Conservation (phyloP, 306 rosid genomes). For the Arachis stenosperma region DNA sequence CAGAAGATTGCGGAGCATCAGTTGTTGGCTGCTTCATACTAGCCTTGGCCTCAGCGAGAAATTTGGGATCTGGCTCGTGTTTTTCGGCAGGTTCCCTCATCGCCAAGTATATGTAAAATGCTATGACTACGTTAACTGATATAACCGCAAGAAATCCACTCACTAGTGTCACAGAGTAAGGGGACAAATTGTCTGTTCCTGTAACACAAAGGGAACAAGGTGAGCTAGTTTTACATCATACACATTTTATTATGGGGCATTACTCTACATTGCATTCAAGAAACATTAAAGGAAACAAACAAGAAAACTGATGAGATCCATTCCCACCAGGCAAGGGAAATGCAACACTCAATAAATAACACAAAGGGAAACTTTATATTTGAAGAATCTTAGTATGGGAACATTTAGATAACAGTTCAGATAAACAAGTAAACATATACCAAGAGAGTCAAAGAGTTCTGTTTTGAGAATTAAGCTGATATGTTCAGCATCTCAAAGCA, state of each 20-base stretch:
- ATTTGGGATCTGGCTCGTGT: slow-evolving; percentile 81
- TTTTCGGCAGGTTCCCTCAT: slow-evolving; percentile 80
- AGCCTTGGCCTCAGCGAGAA: slow-evolving; percentile 85
- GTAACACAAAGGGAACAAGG: slow-evolving; percentile 31
- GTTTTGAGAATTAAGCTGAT: slow-evolving; percentile 15
- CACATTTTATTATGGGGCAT: background rate
- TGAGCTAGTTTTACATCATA: slow-evolving; percentile 21
- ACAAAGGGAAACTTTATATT: background rate
- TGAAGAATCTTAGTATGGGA: slow-evolving; percentile 1
- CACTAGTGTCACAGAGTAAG: slow-evolving; percentile 72
- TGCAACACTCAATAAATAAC: slow-evolving; percentile 18
- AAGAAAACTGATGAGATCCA: background rate
- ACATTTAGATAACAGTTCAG: slow-evolving; percentile 22
- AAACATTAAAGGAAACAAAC: slow-evolving; percentile 1
- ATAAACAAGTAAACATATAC: slow-evolving; percentile 8
- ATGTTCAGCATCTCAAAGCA: background rate
- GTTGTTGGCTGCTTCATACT: slow-evolving; percentile 55
- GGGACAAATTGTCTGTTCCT: slow-evolving; percentile 69
- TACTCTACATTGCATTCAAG: background rate
- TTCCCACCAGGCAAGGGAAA: background rate
- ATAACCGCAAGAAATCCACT: slow-evolving; percentile 93
- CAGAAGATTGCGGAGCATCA: slow-evolving; percentile 51
- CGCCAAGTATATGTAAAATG: slow-evolving; percentile 80
- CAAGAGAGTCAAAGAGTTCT: background rate
- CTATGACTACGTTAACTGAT: slow-evolving; percentile 82